phyloP scores from a whole-genome alignment of 2,329 filamentous ascomycete species.

The Dactylellina parvicollis region DNA sequence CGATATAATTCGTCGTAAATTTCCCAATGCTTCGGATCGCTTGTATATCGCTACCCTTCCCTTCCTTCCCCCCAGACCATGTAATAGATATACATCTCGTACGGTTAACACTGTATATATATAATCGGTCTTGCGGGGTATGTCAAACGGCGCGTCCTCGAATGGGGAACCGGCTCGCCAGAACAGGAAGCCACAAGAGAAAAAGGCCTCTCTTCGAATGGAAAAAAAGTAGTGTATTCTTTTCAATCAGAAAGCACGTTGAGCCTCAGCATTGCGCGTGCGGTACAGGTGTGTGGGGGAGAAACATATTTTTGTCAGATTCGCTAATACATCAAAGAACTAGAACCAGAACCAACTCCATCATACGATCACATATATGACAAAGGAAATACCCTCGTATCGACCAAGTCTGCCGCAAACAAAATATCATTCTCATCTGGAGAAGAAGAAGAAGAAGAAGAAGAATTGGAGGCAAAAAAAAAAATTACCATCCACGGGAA shows the following conservation, averaged over 20 bases:
- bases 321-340: conserved; percentile 50
- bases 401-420: neutral
- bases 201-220: conserved; percentile 1
- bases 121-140: neutral
- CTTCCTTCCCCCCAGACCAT: neutral
- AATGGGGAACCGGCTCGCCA: neutral
- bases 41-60: neutral
- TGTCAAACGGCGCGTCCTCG: neutral
- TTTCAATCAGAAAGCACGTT: neutral
- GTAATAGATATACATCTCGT: neutral
- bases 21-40: conserved; percentile 4
- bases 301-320: conserved; percentile 13
- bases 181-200: neutral
- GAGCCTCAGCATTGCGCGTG: neutral
- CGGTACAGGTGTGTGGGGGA: neutral
- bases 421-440: neutral
- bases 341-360: conserved; percentile 40
- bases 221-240: too few species aligned
- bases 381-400: conserved; percentile 8
- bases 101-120: too few species aligned
- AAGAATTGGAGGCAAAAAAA: conserved; percentile 5
- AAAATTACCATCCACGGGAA: too few species aligned
- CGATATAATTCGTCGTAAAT: conserved; percentile 41
- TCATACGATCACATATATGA: conserved; percentile 23
- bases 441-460: conserved; percentile 14